Conservation (phyloP, 345 rosid species). For the Fremontodendron californicum region DNA sequence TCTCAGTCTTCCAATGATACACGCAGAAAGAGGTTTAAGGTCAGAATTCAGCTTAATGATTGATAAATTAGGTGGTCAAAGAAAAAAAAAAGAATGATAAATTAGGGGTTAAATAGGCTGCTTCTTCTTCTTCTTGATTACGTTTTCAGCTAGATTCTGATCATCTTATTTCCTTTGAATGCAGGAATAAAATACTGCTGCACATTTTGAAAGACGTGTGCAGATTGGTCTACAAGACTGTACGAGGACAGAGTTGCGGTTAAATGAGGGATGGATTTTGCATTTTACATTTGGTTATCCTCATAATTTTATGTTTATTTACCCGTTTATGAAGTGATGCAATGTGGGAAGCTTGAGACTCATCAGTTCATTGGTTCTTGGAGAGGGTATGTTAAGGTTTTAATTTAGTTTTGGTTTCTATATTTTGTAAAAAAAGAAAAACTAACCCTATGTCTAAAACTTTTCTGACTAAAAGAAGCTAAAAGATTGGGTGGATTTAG, state of each 20-base stretch:
- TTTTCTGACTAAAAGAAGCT: no score
- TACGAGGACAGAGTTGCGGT: neutral
- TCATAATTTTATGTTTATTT: neutral
- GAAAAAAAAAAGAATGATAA: no score
- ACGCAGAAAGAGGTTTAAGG: slow-evolving; percentile 87
- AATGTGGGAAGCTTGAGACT: neutral
- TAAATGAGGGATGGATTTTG: neutral
- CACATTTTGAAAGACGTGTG: neutral
- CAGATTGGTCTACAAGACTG: neutral
- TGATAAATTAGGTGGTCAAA: no score
- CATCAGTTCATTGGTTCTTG: neutral
- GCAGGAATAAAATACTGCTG: slow-evolving; percentile 10
- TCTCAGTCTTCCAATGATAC: slow-evolving; percentile 42
- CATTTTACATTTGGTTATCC: neutral
- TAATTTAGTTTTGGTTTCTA: no score
- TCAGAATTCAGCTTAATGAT: slow-evolving; percentile 22
- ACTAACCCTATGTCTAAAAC: no score
- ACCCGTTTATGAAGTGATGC: neutral
- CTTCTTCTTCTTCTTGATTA: neutral
- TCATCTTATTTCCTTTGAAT: neutral
- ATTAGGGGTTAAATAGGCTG: neutral
- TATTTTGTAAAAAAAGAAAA: no score
- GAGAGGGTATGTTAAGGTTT: no score
- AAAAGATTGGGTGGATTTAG: neutral
- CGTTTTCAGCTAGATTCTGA: neutral